Evolutionary conservation across 2,329 filamentous ascomycete species (phyloP).

Genomic region (Hymenoscyphus albidus): DNA sequence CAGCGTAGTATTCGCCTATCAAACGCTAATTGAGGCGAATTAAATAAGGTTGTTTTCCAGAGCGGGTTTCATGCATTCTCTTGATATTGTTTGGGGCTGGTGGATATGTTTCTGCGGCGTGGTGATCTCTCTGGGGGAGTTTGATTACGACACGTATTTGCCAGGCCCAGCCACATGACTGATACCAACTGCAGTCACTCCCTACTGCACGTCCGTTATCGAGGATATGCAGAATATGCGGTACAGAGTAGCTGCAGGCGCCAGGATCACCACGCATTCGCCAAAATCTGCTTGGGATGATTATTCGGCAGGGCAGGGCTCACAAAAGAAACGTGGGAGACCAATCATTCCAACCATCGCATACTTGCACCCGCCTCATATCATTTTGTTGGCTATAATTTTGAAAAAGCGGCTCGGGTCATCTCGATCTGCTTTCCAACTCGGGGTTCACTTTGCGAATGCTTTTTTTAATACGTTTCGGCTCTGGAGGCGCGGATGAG

Average conservation of each 20-base stretch:
- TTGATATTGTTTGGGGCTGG: background rate
- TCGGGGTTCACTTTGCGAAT: background rate
- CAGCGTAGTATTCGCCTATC: conserved; percentile 14
- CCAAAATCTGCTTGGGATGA: conserved; percentile 14
- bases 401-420: background rate
- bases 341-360: conserved; percentile 19
- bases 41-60: conserved; percentile 15
- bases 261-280: conserved; percentile 20
- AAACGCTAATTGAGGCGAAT: conserved; percentile 9
- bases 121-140: background rate
- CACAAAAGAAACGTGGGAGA: conserved; percentile 13
- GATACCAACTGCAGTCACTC: conserved; percentile 3
- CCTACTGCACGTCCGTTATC: conserved; percentile 24
- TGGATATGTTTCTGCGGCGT: background rate
- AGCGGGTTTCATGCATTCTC: conserved; percentile 1
- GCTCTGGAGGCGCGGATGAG: conserved; percentile 8
- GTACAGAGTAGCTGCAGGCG: conserved; percentile 16
- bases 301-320: background rate
- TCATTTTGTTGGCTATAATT: conserved; percentile 18
- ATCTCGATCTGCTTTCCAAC: background rate
- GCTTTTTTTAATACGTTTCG: background rate
- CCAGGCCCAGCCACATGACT: conserved; percentile 24
- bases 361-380: conserved; percentile 16
- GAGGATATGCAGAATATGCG: conserved; percentile 5
- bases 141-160: conserved; percentile 10